Base-by-base conservation (phyloP, 495 filamentous ascomycete genomes). In the Aspergillus ostianus region DNA sequence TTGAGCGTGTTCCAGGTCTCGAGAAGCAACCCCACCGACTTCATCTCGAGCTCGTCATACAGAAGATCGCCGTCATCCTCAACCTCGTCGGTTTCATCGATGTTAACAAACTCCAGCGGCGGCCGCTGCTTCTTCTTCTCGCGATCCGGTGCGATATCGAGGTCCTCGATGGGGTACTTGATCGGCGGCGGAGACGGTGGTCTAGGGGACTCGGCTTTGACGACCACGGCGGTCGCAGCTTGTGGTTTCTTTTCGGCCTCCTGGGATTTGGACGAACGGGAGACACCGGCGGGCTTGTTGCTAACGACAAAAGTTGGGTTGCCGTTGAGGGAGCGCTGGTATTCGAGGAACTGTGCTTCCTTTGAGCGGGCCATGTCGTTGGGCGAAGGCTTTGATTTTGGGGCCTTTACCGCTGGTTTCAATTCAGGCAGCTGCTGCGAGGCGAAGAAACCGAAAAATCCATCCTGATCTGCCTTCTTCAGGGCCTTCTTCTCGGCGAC, bases 1-100 rank as follows among this genome's bases (percentile, higher is more conserved):
- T 96, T 98, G 23, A 98, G 80, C 6, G 93, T 97, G 60, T 96
- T 89, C 95, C 95, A 98, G 0, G 88, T 91, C 72, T 96, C 92
- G 27, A 97, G 76, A 10, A 97, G 77, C 13, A 83, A 80, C 1
- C 91, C 91, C 10, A 95, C 85, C 3, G 90, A 91, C 65, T 89
- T 84, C 83, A 92, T 91, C 17, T 83, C 74, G 56, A 97, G 84
- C 45, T 86, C 86, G 60, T 84, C 81, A n/a, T 70, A 65, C 60
- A 80, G 57, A 7, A 78, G 62, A 52, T 79, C 65, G 53, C 77
- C 75, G 30, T 72, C 36, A 41, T 41, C 68, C 21, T 69, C 69
- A 15, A 72, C 59, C 55, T 80, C 71, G 53, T 80, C 74, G 52
- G 70, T 63, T 62, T 77, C 65, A 56, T 89, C 84, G 51, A 80